Evolutionary conservation across 208 protist genomes (phyloP), one percentile per base, ranked within the genome.

Genomic region (Leishmania major): DNA sequence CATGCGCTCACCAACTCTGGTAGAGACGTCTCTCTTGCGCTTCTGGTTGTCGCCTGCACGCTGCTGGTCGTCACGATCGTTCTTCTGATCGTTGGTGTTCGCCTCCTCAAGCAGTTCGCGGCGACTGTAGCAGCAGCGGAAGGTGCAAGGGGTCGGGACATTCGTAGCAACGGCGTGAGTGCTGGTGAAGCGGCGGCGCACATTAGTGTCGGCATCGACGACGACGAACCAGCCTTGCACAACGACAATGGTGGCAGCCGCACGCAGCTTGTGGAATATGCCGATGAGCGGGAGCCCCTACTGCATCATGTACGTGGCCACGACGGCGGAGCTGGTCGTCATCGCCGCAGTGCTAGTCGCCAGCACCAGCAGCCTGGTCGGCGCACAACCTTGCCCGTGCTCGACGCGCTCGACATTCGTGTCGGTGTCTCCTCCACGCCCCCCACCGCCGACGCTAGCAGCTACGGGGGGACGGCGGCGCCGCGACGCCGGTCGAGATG

Each of bases 21-120:
- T 43, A 40, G 5, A 22, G 40, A 53, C 59, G 10, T 35, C 55
- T 55, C 72, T 57, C 8, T 55, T 10, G 77, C 45, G 19, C 40
- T 80, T 35, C 45, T 80, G 19, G 28, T 59, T 51, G 62, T 72
- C 19, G 15, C 64, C 17, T 80, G 77, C 45, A 55, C 47, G 35
- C n/a, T 80, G 55, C 62, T 80, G 55, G 47, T 59, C 45, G 45
- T 80, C 25, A 51, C 45, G 0, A 25, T 72, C 31, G 60, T 22
- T 4, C 40, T 80, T 0, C 40, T 80, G n/a, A 60, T 73, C 47
- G 15, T 37, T 43, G 45, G 3, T 28, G 4, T 80, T 25, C 77
- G 77, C n/a, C 49, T 80, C 49, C 62, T 80, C 19, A 49, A 43
- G 77, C 77, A n/a, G 25, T 17, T 72, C 43, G 77, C 77, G 31